Percentiles rank a stretch among this genome's conserved stretches.
Evolutionary conservation across 1,139 yeast genomes (phyloP).

Genomic region (Geotrichum klebahnii): DNA sequence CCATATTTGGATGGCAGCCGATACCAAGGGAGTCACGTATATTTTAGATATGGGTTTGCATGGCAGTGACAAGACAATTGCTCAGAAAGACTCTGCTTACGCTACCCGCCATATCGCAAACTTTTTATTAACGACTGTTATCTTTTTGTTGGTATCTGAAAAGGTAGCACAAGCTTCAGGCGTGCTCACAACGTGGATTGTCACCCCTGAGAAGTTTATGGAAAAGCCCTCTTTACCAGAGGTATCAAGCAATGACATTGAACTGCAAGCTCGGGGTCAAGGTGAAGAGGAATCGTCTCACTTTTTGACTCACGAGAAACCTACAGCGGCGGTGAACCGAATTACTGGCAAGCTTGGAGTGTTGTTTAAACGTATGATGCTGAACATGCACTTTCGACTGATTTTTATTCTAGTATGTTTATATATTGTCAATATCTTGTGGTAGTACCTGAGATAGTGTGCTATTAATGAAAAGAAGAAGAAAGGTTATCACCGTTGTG

Average conservation of each 20-base stretch:
- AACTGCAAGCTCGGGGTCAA: background rate
- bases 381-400: slow-evolving; percentile 13
- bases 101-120: slow-evolving; percentile 8
- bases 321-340: slow-evolving; percentile 5
- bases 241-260: background rate
- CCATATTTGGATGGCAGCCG: slow-evolving; percentile 33
- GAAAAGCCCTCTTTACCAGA: background rate
- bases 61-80: background rate
- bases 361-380: slow-evolving; percentile 1
- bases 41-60: slow-evolving; percentile 22
- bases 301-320: background rate
- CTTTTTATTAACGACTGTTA: slow-evolving; percentile 16
- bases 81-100: slow-evolving; percentile 4
- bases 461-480: background rate
- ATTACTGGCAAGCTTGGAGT: slow-evolving; percentile 16
- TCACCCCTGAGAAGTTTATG: slow-evolving; percentile 19
- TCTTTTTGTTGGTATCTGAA: slow-evolving; percentile 20
- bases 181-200: slow-evolving; percentile 18
- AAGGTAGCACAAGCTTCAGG: slow-evolving; percentile 21
- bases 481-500: background rate
- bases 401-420: slow-evolving; percentile 7
- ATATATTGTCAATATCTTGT: slow-evolving; percentile 13
- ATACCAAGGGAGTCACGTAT: slow-evolving; percentile 28
- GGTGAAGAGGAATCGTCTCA: slow-evolving; percentile 2
- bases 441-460: slow-evolving; percentile 7